Conservation (phyloP, 352 stramenopile genomes). For the Sclerospora graminicola region DNA sequence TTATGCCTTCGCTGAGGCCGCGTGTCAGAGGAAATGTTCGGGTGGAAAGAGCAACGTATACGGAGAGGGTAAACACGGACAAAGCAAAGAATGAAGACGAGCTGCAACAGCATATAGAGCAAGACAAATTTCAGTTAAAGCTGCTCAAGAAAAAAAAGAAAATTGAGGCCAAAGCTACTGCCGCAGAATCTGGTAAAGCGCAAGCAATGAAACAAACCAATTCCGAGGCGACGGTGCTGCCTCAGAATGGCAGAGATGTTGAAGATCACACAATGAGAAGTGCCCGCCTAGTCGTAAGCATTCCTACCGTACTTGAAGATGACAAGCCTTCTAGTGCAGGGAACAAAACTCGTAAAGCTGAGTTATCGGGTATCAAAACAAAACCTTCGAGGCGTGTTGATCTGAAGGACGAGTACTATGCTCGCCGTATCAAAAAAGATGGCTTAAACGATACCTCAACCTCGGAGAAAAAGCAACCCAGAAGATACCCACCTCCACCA, state of each 20-base stretch:
- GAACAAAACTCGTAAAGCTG: background rate
- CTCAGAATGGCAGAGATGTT: background rate
- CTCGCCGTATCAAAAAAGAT: constrained; percentile 1
- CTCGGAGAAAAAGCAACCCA: background rate
- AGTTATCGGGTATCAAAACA: background rate
- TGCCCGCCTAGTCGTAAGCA: constrained; percentile 3
- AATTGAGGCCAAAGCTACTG: constrained; percentile 2
- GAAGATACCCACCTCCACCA: constrained; percentile 4
- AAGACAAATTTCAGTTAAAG: background rate
- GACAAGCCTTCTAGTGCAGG: background rate
- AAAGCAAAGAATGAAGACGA: background rate
- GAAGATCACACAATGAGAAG: constrained; percentile 1
- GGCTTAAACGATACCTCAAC: background rate
- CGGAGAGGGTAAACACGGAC: constrained; percentile 8
- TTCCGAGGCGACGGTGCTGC: background rate
- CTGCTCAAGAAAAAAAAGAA: background rate
- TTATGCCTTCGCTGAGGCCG: constrained; percentile 21
- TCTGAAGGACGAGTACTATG: background rate
- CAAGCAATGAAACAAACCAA: constrained; percentile 6
- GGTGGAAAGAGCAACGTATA: constrained; percentile 16
- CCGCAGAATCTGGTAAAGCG: constrained; percentile 4
- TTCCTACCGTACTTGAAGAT: background rate
- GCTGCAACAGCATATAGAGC: background rate
- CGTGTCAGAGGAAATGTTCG: constrained; percentile 8
- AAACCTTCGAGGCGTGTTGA: no score